Evolutionary conservation across 2,329 filamentous ascomycete genomes (phyloP).

Genomic region (Rhytidhysteron rufulum): DNA sequence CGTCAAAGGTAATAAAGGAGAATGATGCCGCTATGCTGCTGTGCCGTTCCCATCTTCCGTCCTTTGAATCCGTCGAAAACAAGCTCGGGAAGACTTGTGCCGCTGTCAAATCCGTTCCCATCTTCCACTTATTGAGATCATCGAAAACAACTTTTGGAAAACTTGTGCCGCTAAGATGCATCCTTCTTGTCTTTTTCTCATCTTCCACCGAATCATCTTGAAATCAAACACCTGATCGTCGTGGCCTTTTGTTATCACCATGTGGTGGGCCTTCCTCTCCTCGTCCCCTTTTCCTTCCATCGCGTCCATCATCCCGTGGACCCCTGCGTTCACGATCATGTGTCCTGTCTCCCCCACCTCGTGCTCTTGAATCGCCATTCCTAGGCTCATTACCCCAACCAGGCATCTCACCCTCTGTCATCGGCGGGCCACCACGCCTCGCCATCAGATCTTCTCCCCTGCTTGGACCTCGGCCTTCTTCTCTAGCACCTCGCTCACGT

Average conservation of each 20-base stretch:
- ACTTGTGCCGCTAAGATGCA: no score
- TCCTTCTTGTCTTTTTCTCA: no score
- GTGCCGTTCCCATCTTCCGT: no score
- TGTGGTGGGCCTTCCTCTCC: slow-evolving; percentile 8
- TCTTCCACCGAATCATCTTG: no score
- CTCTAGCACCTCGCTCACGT: slow-evolving; percentile 9
- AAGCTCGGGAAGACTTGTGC: no score
- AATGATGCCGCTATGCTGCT: no score
- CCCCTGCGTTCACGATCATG: slow-evolving; percentile 17
- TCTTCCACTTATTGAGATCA: no score
- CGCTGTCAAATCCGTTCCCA: no score
- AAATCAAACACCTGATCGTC: slow-evolving; percentile 4
- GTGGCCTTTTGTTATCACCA: slow-evolving; percentile 12
- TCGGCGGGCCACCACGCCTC: slow-evolving; percentile 7
- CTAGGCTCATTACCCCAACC: slow-evolving; percentile 2
- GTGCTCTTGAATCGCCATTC: slow-evolving; percentile 6
- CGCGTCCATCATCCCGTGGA: slow-evolving; percentile 13
- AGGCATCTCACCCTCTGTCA: slow-evolving; percentile 6
- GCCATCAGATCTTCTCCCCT: slow-evolving; percentile 8
- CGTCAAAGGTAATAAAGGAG: no score
- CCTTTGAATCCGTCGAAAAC: no score
- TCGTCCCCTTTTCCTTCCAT: slow-evolving; percentile 19
- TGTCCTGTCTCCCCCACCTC: slow-evolving; percentile 10
- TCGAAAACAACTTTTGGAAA: no score
- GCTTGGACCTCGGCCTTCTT: slow-evolving; percentile 6